Evolutionary conservation across 2,329 filamentous ascomycete species (phyloP).

Genomic region (Colletotrichum incanum): DNA sequence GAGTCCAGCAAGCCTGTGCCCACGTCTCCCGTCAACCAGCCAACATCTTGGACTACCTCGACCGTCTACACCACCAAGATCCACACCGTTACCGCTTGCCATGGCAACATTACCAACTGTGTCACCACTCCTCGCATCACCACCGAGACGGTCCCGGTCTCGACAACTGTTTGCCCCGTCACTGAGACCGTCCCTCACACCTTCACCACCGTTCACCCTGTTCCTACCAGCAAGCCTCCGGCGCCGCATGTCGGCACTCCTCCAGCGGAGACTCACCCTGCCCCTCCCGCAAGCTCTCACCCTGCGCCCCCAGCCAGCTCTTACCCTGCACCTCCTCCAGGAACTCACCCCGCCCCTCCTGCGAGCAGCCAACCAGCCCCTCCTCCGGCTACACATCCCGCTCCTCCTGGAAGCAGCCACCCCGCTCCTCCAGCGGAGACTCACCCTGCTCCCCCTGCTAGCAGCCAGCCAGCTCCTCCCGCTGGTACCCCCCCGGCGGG

Average conservation of each 20-base stretch:
- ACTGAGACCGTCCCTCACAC: constrained; percentile 32
- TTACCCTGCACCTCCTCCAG: constrained; percentile 1
- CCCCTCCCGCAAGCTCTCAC: not conserved
- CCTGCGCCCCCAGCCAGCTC: not conserved
- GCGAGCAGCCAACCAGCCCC: not conserved
- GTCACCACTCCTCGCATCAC: constrained; percentile 50
- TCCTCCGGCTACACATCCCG: not conserved
- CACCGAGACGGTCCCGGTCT: constrained; percentile 56
- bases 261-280: not conserved
- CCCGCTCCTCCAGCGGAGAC: not conserved
- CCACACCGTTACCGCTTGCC: constrained; percentile 42
- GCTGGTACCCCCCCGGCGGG: not conserved
- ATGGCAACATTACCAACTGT: constrained; percentile 31
- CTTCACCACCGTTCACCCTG: constrained; percentile 19
- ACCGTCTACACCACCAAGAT: constrained; percentile 44
- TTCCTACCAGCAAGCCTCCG: constrained; percentile 15
- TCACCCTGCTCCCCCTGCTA: constrained; percentile 2
- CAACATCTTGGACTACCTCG: constrained; percentile 33
- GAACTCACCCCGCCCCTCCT: not conserved
- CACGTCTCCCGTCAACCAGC: not conserved
- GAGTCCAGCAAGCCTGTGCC: not conserved
- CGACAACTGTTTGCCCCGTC: constrained; percentile 57
- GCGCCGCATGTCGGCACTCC: not conserved
- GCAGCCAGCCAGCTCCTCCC: not conserved
- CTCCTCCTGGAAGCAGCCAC: not conserved